Evolutionary conservation across 2,329 filamentous ascomycete species (phyloP), one percentile per base, ranked within the genome.

Genomic region (Truncatella angustata): DNA sequence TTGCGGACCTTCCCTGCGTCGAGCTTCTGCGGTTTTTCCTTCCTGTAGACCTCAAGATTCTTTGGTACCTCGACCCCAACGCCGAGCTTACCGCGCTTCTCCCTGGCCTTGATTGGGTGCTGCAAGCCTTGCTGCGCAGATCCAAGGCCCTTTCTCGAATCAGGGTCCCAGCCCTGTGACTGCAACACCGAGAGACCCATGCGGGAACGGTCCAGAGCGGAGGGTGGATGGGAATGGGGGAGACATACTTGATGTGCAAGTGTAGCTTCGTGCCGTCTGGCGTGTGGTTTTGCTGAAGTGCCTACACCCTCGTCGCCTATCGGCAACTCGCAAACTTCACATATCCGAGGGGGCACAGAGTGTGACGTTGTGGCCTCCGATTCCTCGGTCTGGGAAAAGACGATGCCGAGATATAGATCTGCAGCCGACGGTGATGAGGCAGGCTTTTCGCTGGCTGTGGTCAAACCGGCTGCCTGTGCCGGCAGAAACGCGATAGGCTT

Each of bases 41-140:
- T 74, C 49, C 68, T 71, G 56, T 67, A 64, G 55, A 64, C 68
- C 57, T 68, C 62, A 40, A 71, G 55, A 20, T 72, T 63, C 54
- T 73, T 73, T 9, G 75, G 70, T 7, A 75, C 61, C 24, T 66
- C 58, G 4, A 79, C 75, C 0, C 91, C 91, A 23, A 96, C 69
- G 0, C 92, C 93, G 6, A 88, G 73, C 3, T 81, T 91, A 64
- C 93, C 84, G 39, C 85, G 80, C 70, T 96, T 96, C 50, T 80
- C 73, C 53, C 77, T 80, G 1, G 82, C 74, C 65, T 91, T 91
- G 56, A 97, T 76, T 1, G 92, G 92, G 58, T 85, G 86, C 36
- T 86, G 77, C 54, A 90, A 86, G 3, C 92, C 92, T 58, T 88
- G 82, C 1, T 88, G 85, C 2, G 73, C 71, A 9, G 80, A 80